Evolutionary conservation across 78 protist genomes (phyloP), one percentile per base, ranked within the genome.

Genomic region (Dictyostelium citrinum): DNA sequence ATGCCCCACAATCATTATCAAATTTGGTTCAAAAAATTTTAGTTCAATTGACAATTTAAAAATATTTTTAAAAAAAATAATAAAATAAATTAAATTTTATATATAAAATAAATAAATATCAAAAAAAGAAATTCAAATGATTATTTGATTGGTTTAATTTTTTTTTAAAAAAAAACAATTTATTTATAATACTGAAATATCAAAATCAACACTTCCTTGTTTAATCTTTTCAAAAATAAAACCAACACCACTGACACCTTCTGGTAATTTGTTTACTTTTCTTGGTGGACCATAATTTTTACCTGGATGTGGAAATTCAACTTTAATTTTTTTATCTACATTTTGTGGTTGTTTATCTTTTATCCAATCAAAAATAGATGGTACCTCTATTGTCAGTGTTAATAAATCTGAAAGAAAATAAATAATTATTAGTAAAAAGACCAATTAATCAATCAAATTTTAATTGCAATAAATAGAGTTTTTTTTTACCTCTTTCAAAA

Each of bases 41-140:
- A 35, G 76, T 64, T 35, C 85, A 78, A 67, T 49, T 88, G 20
- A 68, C 93, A 16, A 31, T 88, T 68, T 88, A 68, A 88, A 11
- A 0, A n/a, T n/a, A n/a, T n/a, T n/a, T n/a, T n/a, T n/a, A n/a
- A n/a, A n/a, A n/a, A 58, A n/a, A 5, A 20, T 2, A 20, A 60
- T n/a, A 9, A 60, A 60, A 3, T 20, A 60, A 22, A n/a, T 24
- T 3, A n/a, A 60, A 24, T n/a, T 3, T 58, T n/a, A 60, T 8
- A 60, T n/a, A 60, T n/a, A 12, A 11, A 17, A 58, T 58, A 0
- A 58, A 58, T 20, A 58, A 58, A 22, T 55, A n/a, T 24, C 4
- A 61, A 61, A 24, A 27, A 11, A n/a, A 24, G 10, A 64, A n/a
- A 64, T 27, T 64, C 11, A 64, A 24, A n/a, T 24, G 11, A 64